These are phyloP conservation scores for Euphorbia schlechtendalii DNA, from an alignment of 441 rosid species.

Conservation along the genomic window DNA sequence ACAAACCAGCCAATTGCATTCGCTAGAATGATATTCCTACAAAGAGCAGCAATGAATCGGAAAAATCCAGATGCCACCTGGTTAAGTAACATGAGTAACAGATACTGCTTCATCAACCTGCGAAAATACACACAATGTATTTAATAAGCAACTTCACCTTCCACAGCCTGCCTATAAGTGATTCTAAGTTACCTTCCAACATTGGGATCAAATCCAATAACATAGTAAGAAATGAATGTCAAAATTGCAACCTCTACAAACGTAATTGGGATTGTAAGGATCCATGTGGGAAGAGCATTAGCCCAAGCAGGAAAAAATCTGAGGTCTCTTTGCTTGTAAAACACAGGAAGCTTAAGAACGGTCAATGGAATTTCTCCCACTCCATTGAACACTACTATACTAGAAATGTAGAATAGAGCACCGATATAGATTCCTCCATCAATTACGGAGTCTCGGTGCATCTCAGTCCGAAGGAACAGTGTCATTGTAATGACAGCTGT, in stretches of 20 bases:
- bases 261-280: slow-evolving; percentile 70
- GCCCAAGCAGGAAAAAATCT: slow-evolving; percentile 75
- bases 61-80: slow-evolving; percentile 78
- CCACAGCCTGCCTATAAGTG: not conserved
- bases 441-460: slow-evolving; percentile 41
- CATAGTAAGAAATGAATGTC: slow-evolving; percentile 58
- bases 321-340: slow-evolving; percentile 77
- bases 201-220: slow-evolving; percentile 65
- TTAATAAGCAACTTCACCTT: slow-evolving; percentile 1
- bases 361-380: slow-evolving; percentile 76
- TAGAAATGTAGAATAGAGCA: slow-evolving; percentile 48
- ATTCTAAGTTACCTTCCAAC: slow-evolving; percentile 42
- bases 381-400: slow-evolving; percentile 61
- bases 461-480: slow-evolving; percentile 55
- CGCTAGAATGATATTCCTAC: slow-evolving; percentile 70
- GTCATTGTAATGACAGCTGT: slow-evolving; percentile 46
- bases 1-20: slow-evolving; percentile 66
- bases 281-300: slow-evolving; percentile 67
- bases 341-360: slow-evolving; percentile 68
- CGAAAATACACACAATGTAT: not conserved
- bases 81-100: slow-evolving; percentile 43
- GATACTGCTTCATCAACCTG: slow-evolving; percentile 67
- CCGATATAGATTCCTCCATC: slow-evolving; percentile 64
- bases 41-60: slow-evolving; percentile 51
- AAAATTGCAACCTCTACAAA: slow-evolving; percentile 52